These are phyloP conservation scores for Amanita polypyramis DNA, from an alignment of 768 basidiomycete genomes.

Conservation along the genomic window DNA sequence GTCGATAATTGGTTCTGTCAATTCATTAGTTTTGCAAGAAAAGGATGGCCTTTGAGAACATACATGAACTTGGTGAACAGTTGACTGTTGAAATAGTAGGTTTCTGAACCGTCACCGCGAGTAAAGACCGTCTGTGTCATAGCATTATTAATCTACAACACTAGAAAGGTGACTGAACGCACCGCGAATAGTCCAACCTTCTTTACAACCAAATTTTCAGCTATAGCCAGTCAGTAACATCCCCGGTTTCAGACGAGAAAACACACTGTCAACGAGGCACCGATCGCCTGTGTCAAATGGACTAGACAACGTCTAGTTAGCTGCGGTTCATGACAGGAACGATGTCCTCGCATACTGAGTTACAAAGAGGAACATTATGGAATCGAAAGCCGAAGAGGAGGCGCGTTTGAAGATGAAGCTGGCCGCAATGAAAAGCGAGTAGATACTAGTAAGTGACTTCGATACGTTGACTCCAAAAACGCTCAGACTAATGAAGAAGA, in stretches of 20 bases:
- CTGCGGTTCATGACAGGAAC: background rate
- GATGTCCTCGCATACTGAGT: constrained; percentile 50
- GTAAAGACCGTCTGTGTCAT: constrained; percentile 49
- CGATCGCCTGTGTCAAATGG: constrained; percentile 79
- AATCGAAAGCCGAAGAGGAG: constrained; percentile 64
- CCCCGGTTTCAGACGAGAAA: background rate
- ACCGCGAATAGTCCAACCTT: constrained; percentile 74
- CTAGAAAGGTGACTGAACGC: constrained; percentile 11
- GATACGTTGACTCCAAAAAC: constrained; percentile 61
- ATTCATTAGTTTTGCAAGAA: background rate
- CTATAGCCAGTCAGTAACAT: constrained; percentile 17
- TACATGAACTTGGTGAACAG: constrained; percentile 69
- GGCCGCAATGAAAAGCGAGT: constrained; percentile 59
- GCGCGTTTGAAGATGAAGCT: constrained; percentile 77
- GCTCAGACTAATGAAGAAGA: constrained; percentile 67
- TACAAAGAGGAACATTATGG: constrained; percentile 76
- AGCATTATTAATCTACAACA: background rate
- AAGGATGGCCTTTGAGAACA: constrained; percentile 12
- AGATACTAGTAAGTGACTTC: constrained; percentile 60
- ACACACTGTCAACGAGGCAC: constrained; percentile 57
- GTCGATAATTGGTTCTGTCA: constrained; percentile 56
- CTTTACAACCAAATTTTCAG: constrained; percentile 66
- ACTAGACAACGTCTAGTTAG: constrained; percentile 24
- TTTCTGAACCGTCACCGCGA: constrained; percentile 65
- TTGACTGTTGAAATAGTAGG: constrained; percentile 75